Evolutionary conservation across 2,329 filamentous ascomycete species (phyloP).

Genomic region (Hypoxylon sp.): DNA sequence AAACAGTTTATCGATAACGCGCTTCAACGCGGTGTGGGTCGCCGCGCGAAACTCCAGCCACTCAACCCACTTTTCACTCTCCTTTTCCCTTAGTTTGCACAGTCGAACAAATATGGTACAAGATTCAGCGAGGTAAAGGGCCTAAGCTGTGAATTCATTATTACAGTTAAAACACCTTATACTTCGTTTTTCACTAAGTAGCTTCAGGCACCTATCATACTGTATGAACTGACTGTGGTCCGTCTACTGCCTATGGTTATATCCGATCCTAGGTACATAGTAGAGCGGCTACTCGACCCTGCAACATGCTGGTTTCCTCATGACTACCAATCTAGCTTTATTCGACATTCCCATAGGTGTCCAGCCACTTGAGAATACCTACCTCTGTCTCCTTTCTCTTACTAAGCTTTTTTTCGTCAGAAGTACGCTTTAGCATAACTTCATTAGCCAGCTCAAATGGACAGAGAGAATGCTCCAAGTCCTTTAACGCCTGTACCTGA

Average conservation of each 20-base stretch:
- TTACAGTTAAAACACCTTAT: too few relatives aligned
- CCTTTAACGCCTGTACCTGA: slow-evolving; percentile 1
- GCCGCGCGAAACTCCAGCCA: slow-evolving; percentile 1
- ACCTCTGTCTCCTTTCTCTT: slow-evolving; percentile 13
- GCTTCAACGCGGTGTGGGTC: neutral
- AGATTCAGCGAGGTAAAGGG: too few relatives aligned
- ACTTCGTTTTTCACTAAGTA: too few relatives aligned
- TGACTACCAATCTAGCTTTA: neutral
- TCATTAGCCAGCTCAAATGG: slow-evolving; percentile 17
- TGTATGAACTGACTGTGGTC: too few relatives aligned
- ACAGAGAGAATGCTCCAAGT: slow-evolving; percentile 8
- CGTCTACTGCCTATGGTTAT: too few relatives aligned
- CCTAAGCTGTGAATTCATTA: too few relatives aligned
- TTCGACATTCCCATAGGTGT: neutral
- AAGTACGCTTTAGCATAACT: slow-evolving; percentile 16
- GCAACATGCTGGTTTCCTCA: too few relatives aligned
- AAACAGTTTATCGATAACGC: slow-evolving; percentile 74
- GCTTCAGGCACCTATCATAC: too few relatives aligned
- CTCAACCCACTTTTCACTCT: slow-evolving; percentile 6
- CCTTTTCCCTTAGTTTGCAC: neutral
- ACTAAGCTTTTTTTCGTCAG: slow-evolving; percentile 1
- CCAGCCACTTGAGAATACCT: slow-evolving; percentile 8
- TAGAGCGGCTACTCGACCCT: too few relatives aligned
- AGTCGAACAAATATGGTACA: too few relatives aligned
- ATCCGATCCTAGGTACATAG: too few relatives aligned